Evolutionary conservation across 305 asterid species (phyloP), one percentile per base, ranked within the genome.

Genomic region (Fraxinus velutina): DNA sequence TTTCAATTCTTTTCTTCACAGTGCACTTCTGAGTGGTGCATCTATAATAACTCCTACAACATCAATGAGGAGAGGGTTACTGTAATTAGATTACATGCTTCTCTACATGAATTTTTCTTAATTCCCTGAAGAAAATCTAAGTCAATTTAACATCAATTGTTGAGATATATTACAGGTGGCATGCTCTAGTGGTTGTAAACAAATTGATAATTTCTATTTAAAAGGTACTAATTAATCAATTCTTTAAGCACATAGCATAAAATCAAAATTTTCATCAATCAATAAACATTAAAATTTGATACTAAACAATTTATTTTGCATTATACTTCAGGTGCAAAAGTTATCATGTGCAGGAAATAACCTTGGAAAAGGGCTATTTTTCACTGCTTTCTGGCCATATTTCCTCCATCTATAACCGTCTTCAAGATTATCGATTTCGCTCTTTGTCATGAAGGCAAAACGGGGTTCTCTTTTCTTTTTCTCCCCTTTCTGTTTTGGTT

Each of bases 321-420:
- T 44, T 44, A 3, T 44, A 44, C 55, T 2, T 15, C 55, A 44
- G 55, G 55, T 44, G 17, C 5, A 12, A 13, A 44, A 42, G 4
- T 42, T 42, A 10, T 42, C 52, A 42, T 44, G 55, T 3, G 17
- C 55, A 44, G 55, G 55, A 12, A 57, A 34, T 24, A 77, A 92
- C 97, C 97, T 90, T 66, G 97, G 96, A 55, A 90, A 93, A 92
- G 32, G 32, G 32, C 32, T 29, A 29, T 29, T 29, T 29, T 29
- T 29, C 32, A 29, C 96, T 39, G 96, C 93, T 47, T 93, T 93
- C 44, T 93, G 97, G 12, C 97, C 96, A 81, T 93, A 93, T 79
- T 93, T 93, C 86, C 97, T 92, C 96, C 97, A 93, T 81, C 93
- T 86, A 44, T 92, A 93, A 71, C 97, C 97, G 88, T 93, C 97